Percentiles rank a stretch among this genome's conserved stretches.
phyloP scores from a whole-genome alignment of 2,329 filamentous ascomycete genomes.

The Thermoascus crustaceus region DNA sequence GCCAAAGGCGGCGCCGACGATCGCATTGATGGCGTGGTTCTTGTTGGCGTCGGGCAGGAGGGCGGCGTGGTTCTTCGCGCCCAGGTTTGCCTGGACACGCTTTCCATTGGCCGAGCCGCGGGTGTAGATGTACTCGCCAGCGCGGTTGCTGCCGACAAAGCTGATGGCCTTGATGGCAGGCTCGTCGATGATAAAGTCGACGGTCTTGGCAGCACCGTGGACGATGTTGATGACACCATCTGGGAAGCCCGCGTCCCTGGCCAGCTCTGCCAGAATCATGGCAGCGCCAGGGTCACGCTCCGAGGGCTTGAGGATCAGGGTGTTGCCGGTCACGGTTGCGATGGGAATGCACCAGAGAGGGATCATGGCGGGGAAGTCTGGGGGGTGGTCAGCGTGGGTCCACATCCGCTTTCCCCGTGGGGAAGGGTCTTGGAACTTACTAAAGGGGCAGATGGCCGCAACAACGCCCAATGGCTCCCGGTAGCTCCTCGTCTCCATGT shows the following conservation, averaged over 20 bases:
- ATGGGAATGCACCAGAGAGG: slow-evolving; percentile 60
- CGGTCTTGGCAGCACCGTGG: slow-evolving; percentile 53
- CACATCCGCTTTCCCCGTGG: neutral
- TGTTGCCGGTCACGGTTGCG: slow-evolving; percentile 55
- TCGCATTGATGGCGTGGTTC: slow-evolving; percentile 58
- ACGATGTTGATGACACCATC: slow-evolving; percentile 57
- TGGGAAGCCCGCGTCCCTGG: slow-evolving; percentile 53
- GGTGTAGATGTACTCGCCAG: slow-evolving; percentile 58
- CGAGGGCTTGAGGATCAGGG: slow-evolving; percentile 54
- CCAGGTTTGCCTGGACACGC: slow-evolving; percentile 58
- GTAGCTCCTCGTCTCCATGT: slow-evolving; percentile 62
- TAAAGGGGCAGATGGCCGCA: slow-evolving; percentile 60
- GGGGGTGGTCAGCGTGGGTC: slow-evolving; percentile 13
- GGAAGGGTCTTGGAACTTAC: slow-evolving; percentile 30
- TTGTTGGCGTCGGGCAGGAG: slow-evolving; percentile 59
- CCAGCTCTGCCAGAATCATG: slow-evolving; percentile 54
- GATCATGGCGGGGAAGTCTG: slow-evolving; percentile 64
- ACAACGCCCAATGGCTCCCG: slow-evolving; percentile 57
- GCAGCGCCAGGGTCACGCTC: slow-evolving; percentile 54
- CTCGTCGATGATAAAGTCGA: slow-evolving; percentile 59
- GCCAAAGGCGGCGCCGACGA: slow-evolving; percentile 57
- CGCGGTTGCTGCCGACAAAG: slow-evolving; percentile 58
- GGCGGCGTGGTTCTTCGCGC: slow-evolving; percentile 60
- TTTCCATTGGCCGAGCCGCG: slow-evolving; percentile 56
- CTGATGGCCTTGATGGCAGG: slow-evolving; percentile 57